Base-by-base conservation (phyloP, 1,284 basidiomycete genomes). In the Cryptococcus depauperatus region DNA sequence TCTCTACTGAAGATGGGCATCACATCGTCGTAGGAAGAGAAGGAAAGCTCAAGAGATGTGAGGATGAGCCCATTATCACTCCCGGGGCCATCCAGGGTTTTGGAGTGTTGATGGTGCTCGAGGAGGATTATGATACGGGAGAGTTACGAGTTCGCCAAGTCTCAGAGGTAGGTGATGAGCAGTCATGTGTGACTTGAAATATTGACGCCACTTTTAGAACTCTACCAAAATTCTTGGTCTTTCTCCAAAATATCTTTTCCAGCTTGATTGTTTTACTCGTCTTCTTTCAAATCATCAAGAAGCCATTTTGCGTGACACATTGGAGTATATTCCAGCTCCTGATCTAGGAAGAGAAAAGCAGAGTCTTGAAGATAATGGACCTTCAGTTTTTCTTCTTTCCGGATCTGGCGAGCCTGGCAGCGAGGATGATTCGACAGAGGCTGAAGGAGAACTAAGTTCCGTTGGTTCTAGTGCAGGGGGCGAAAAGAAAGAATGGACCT, bases 71-170 rank as follows among this genome's bases (percentile, higher is more conserved):
- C 0, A 91, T 93, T 42, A 80, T 82, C 9, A 82, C 83, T 0
- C 88, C 87, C 3, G 87, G 87, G 2, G 83, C 87, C 0, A 79
- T 91, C 0, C 88, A 93, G 70, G 81, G 81, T 0, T 93, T 85
- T 61, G 88, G 87, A 8, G 83, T 90, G 1, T 75, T 91, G 14
- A 77, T 92, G 40, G 85, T 80, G 0, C 71, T 90, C 1, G 80
- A 85, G 51, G 80, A 87, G 58, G 72, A 79, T 25, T 71, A 76
- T 10, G 79, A 83, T 2, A 72, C 72, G 3, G 81, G 76, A 8
- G 73, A 74, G 7, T 68, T 89, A 25, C 56, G 77, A 2, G 83
- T 91, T 14, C 77, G 82, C 9, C 88, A 90, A 59, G 84, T 85
- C 0, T 91, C 87, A 11, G 87, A 90, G 74, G 83, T 85, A 60